phyloP scores from a whole-genome alignment of 176 grass and related monocot species.

The Oryza australiensis region DNA sequence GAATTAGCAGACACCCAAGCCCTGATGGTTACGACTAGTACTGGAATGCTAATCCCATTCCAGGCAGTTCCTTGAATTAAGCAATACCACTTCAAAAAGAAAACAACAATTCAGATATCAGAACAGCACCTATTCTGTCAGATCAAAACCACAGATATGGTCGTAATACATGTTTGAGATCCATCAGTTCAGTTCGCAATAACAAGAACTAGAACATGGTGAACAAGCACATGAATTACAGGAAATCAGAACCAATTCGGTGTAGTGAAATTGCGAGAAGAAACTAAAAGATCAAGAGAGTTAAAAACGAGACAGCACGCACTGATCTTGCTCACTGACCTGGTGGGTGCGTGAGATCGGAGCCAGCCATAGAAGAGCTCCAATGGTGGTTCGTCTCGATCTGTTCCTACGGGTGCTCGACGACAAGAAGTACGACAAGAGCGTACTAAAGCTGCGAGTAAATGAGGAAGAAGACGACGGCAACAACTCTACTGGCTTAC shows the following conservation, averaged over 20 bases:
- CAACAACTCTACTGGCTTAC: not conserved
- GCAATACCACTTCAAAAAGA: not conserved
- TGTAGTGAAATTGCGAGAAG: not conserved
- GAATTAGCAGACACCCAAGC: not conserved
- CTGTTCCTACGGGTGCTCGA: too few species aligned
- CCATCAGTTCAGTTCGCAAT: not conserved
- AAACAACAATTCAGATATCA: not conserved
- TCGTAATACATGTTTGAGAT: not conserved
- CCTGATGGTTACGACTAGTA: not conserved
- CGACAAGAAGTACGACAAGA: not conserved
- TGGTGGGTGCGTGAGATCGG: constrained; percentile 17
- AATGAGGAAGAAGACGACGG: not conserved
- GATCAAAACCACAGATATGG: not conserved
- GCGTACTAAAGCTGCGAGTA: not conserved
- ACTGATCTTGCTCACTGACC: not conserved
- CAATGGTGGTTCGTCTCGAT: not conserved
- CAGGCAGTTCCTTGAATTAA: not conserved
- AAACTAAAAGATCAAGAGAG: not conserved
- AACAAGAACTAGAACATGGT: not conserved
- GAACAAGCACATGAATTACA: not conserved
- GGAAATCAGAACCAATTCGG: not conserved
- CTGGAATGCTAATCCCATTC: not conserved
- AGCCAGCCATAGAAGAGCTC: constrained; percentile 23
- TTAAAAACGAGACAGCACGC: not conserved
- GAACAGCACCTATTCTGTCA: not conserved